Conservation (phyloP, 805 yeast species). For the Vanderwaltozyma tropicalis region DNA sequence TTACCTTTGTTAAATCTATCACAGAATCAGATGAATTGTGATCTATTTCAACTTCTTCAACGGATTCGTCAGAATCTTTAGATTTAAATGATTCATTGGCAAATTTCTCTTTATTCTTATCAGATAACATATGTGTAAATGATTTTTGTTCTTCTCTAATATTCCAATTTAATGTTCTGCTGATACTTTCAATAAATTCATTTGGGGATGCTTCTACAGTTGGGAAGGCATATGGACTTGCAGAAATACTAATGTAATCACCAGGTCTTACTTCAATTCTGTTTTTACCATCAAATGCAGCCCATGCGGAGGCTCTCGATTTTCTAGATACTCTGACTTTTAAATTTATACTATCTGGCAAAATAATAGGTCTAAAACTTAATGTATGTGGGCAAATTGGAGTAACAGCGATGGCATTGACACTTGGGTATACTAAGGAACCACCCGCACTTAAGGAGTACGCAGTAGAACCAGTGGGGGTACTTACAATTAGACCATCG, state of each 20-base stretch:
- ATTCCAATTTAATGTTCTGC: conserved; percentile 88
- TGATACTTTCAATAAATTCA: conserved; percentile 75
- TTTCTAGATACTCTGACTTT: conserved; percentile 72
- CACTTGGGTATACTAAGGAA: conserved; percentile 86
- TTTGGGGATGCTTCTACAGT: conserved; percentile 68
- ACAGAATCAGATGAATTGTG: not conserved
- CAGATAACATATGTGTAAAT: conserved; percentile 33
- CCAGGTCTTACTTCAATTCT: conserved; percentile 75
- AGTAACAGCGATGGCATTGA: conserved; percentile 83
- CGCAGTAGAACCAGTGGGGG: conserved; percentile 96
- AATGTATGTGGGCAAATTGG: conserved; percentile 95
- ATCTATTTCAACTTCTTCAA: conserved; percentile 5
- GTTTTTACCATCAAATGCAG: conserved; percentile 88
- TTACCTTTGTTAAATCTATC: not conserved
- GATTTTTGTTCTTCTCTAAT: conserved; percentile 82
- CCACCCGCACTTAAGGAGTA: conserved; percentile 95
- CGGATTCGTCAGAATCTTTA: conserved; percentile 3
- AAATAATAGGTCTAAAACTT: conserved; percentile 80
- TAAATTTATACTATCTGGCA: conserved; percentile 87
- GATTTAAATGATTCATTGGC: conserved; percentile 5
- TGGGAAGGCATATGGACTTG: conserved; percentile 89
- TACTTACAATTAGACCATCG: conserved; percentile 84
- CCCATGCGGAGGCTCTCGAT: conserved; percentile 91
- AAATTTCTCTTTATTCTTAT: conserved; percentile 11
- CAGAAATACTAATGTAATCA: conserved; percentile 74